Conservation (phyloP, 768 basidiomycete genomes). For the Kwoniella bestiolae region DNA sequence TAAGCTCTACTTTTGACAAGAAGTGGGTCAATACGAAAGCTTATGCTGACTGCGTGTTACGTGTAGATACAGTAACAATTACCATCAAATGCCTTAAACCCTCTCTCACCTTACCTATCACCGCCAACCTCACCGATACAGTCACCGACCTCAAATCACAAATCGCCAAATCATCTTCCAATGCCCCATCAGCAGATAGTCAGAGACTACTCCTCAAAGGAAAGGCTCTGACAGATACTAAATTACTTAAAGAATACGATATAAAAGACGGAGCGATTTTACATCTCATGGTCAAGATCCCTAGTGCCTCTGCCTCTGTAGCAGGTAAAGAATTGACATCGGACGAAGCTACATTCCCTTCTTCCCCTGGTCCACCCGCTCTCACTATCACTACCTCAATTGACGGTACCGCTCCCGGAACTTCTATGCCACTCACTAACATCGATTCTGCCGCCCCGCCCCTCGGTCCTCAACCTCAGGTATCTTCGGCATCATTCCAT, state of each 20-base stretch:
- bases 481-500: constrained; percentile 64
- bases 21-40: no score
- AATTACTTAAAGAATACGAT: constrained; percentile 87
- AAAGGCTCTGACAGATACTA: constrained; percentile 85
- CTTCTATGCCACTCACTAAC: constrained; percentile 62
- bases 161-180: constrained; percentile 64
- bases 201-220: constrained; percentile 92
- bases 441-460: constrained; percentile 59
- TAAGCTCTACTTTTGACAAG: no score
- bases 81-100: constrained; percentile 94
- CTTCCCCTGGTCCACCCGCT: constrained; percentile 35
- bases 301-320: constrained; percentile 62
- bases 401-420: constrained; percentile 37
- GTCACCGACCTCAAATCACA: constrained; percentile 77
- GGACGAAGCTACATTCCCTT: constrained; percentile 19
- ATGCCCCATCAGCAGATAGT: constrained; percentile 75
- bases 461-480: constrained; percentile 49
- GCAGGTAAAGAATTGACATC: constrained; percentile 18
- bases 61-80: constrained; percentile 64
- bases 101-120: constrained; percentile 71
- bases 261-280: constrained; percentile 79
- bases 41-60: no score
- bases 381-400: constrained; percentile 50
- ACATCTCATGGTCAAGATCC: constrained; percentile 83
- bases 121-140: constrained; percentile 74